These are phyloP conservation scores for Russula abietina DNA, from an alignment of 768 basidiomycete species.

Conservation along the genomic window DNA sequence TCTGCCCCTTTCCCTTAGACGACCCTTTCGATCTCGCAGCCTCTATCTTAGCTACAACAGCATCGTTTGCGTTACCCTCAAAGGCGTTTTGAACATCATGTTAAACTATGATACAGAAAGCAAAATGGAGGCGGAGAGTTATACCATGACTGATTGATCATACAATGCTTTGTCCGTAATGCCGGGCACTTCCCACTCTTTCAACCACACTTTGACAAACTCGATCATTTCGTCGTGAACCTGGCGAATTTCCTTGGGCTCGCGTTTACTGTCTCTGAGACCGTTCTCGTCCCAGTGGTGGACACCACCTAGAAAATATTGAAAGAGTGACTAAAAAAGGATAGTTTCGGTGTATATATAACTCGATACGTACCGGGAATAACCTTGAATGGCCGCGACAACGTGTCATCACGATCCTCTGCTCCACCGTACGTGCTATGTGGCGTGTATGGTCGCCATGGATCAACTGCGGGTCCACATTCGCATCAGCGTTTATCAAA, in stretches of 20 bases:
- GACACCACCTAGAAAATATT: slow-evolving; percentile 46
- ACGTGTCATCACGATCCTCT: slow-evolving; percentile 59
- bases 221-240: slow-evolving; percentile 76
- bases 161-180: background rate
- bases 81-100: background rate
- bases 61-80: too few species aligned
- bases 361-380: slow-evolving; percentile 61
- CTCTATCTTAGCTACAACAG: too few species aligned
- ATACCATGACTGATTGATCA: background rate
- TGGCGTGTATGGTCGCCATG: slow-evolving; percentile 84
- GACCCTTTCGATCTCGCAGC: too few species aligned
- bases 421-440: slow-evolving; percentile 63
- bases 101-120: too few species aligned
- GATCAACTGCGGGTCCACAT: slow-evolving; percentile 54
- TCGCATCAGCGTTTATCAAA: background rate
- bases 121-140: background rate
- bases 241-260: slow-evolving; percentile 71
- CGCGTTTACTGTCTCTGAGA: slow-evolving; percentile 47
- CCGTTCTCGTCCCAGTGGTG: slow-evolving; percentile 82
- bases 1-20: too few species aligned
- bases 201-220: slow-evolving; percentile 75
- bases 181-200: slow-evolving; percentile 31
- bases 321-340: background rate
- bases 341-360: background rate
- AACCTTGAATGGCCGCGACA: slow-evolving; percentile 74